Conservation (phyloP, 495 filamentous ascomycete species). For the Opeltia flavorubescens region DNA sequence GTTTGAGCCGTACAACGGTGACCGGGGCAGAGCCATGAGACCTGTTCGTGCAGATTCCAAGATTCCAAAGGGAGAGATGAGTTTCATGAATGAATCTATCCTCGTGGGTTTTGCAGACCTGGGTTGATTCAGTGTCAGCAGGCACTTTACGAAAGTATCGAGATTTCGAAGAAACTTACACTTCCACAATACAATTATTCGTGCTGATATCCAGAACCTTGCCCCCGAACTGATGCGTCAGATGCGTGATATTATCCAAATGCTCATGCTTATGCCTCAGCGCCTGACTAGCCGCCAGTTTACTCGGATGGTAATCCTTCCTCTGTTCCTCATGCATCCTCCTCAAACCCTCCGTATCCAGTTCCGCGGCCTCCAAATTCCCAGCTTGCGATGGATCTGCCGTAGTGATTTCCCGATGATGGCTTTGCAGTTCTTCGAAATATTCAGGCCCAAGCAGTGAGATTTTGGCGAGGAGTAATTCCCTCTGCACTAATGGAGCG, state of each 20-base stretch:
- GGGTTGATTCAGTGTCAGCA: background rate
- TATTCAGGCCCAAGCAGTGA: conserved; percentile 92
- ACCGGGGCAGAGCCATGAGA: conserved; percentile 91
- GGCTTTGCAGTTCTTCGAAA: conserved; percentile 88
- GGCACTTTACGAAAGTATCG: background rate
- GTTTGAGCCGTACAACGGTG: conserved; percentile 60
- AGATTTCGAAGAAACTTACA: conserved; percentile 45
- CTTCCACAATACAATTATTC: conserved; percentile 94
- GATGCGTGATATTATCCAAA: conserved; percentile 81
- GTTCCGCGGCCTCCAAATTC: conserved; percentile 21
- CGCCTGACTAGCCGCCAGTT: conserved; percentile 71
- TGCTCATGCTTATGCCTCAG: conserved; percentile 94
- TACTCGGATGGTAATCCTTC: conserved; percentile 75
- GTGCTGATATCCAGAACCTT: conserved; percentile 96
- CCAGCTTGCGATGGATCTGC: conserved; percentile 23
- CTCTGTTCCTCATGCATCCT: conserved; percentile 18
- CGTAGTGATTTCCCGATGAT: conserved; percentile 66
- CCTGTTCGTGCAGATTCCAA: conserved; percentile 88
- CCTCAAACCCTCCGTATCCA: conserved; percentile 17
- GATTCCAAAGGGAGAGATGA: conserved; percentile 90
- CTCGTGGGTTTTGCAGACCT: conserved; percentile 85
- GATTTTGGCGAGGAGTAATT: conserved; percentile 91
- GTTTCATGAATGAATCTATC: conserved; percentile 95
- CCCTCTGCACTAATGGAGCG: conserved; percentile 87
- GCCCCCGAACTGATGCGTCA: conserved; percentile 93